Evolutionary conservation across 371 early-diverging fungal species (phyloP).

Genomic region (Mortierella sp.): DNA sequence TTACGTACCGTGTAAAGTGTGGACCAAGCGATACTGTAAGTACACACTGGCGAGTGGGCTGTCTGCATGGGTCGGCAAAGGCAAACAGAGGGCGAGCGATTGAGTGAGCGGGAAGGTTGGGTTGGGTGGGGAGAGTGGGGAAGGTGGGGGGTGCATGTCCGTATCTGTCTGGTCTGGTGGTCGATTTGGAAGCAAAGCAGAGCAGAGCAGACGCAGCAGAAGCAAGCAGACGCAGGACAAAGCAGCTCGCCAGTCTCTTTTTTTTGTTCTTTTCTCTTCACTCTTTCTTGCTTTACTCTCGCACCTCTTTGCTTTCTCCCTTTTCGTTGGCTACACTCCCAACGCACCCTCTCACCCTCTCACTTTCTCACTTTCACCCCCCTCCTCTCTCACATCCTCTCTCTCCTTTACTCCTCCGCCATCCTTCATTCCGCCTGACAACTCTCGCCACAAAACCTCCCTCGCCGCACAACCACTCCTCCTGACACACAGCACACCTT

Average conservation of each 20-base stretch:
- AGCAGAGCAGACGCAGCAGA: too few relatives aligned
- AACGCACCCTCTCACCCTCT: too few relatives aligned
- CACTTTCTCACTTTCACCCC: neutral
- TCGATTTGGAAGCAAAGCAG: too few relatives aligned
- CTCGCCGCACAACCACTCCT: neutral
- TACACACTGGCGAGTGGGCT: too few relatives aligned
- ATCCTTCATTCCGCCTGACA: neutral
- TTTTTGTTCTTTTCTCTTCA: neutral
- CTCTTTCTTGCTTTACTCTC: neutral
- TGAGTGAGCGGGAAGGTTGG: too few relatives aligned
- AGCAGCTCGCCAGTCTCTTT: neutral
- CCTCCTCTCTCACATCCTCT: conserved; percentile 1
- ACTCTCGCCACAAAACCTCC: neutral
- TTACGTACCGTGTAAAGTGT: conserved; percentile 10
- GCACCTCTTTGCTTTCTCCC: conserved; percentile 1
- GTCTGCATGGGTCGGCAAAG: too few relatives aligned
- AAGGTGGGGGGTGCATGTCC: too few relatives aligned
- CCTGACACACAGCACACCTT: neutral
- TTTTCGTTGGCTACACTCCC: neutral
- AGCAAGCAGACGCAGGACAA: neutral
- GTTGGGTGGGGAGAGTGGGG: too few relatives aligned
- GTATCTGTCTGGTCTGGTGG: too few relatives aligned
- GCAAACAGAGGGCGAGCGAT: too few relatives aligned
- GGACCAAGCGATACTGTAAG: too few relatives aligned
- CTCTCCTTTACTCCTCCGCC: neutral